Evolutionary conservation across 352 stramenopile species (phyloP).

Genomic region (Globisporangium heterothallicum): DNA sequence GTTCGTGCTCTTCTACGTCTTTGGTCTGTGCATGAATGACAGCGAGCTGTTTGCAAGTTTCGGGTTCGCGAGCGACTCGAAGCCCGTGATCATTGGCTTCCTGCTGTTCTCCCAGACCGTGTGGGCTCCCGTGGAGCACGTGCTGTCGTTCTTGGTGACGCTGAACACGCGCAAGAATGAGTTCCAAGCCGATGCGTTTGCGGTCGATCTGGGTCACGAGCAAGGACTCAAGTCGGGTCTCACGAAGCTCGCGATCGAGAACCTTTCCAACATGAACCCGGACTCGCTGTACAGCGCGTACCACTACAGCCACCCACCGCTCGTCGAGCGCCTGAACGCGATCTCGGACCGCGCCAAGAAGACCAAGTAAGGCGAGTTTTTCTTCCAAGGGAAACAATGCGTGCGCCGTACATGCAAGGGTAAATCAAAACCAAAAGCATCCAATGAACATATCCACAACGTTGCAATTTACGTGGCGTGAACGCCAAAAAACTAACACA

Average conservation of each 20-base stretch:
- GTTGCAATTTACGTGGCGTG: background rate
- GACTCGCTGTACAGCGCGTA: conserved; percentile 94
- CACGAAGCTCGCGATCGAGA: conserved; percentile 96
- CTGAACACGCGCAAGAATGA: conserved; percentile 77
- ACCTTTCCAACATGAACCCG: conserved; percentile 96
- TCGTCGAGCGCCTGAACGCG: conserved; percentile 94
- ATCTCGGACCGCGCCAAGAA: conserved; percentile 77
- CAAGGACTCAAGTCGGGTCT: conserved; percentile 91
- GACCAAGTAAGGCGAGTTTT: conserved; percentile 35
- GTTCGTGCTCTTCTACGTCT: conserved; percentile 72
- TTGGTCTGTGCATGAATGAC: conserved; percentile 78
- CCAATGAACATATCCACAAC: conserved; percentile 1
- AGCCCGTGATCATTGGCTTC: conserved; percentile 78
- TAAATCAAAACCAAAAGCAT: background rate
- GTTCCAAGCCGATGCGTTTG: conserved; percentile 92
- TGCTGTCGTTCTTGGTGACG: conserved; percentile 70
- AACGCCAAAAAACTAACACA: background rate
- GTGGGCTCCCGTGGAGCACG: conserved; percentile 77
- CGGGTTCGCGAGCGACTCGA: conserved; percentile 42
- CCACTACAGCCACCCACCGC: conserved; percentile 96
- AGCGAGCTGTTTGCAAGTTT: conserved; percentile 71
- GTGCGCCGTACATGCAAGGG: conserved; percentile 1
- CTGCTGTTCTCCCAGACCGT: conserved; percentile 80
- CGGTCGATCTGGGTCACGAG: conserved; percentile 88
- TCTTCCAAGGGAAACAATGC: background rate